These are phyloP conservation scores for Beauveria brongniartii DNA, from an alignment of 2,329 filamentous ascomycete species.

Conservation along the genomic window DNA sequence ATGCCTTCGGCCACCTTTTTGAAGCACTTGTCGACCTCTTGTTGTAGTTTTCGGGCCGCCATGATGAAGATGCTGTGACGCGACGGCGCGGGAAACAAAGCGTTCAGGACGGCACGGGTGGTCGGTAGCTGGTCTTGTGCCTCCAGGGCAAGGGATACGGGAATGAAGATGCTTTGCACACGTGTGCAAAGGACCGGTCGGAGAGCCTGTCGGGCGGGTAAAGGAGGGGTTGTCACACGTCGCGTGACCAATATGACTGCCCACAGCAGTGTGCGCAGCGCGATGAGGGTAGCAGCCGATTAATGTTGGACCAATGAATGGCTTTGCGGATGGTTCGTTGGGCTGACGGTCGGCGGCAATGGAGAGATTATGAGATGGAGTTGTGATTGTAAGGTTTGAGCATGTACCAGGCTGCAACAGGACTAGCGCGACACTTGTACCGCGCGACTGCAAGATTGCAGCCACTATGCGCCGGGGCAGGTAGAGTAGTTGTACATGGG, in stretches of 20 bases:
- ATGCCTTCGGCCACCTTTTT: slow-evolving; percentile 96
- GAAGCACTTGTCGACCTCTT: slow-evolving; percentile 99
- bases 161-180: background rate
- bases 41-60: slow-evolving; percentile 91
- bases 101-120: background rate
- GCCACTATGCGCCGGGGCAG: background rate
- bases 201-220: background rate
- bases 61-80: slow-evolving; percentile 44
- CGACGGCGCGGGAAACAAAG: background rate
- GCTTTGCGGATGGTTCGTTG: slow-evolving; percentile 1
- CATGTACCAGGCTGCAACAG: slow-evolving; percentile 4
- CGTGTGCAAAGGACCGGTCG: background rate
- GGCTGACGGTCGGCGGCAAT: background rate
- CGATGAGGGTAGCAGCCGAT: background rate
- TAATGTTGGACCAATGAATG: background rate
- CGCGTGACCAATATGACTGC: slow-evolving; percentile 4
- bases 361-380: slow-evolving; percentile 7
- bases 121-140: background rate
- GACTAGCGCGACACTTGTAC: slow-evolving; percentile 4
- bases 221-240: slow-evolving; percentile 1
- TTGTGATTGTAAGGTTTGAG: slow-evolving; percentile 4
- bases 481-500: background rate
- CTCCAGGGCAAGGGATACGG: background rate
- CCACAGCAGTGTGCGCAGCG: slow-evolving; percentile 7
- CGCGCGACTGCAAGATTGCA: background rate